Evolutionary conservation across 345 rosid species (phyloP), one percentile per base, ranked within the genome.

Genomic region (Excoecaria agallocha): DNA sequence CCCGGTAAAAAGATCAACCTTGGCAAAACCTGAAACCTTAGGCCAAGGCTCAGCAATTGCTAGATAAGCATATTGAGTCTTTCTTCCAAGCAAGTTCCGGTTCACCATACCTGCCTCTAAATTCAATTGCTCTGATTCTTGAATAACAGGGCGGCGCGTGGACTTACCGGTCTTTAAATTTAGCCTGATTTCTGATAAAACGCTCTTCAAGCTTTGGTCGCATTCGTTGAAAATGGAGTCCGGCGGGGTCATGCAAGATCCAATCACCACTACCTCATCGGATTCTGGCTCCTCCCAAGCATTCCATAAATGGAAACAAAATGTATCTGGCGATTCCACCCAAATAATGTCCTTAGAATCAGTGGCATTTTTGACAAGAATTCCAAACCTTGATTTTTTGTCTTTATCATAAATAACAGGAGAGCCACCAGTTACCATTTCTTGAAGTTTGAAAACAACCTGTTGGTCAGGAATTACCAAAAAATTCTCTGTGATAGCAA

Each of bases 21-120:
- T 94, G 0, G 97, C 96, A 25, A 94, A 92, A 12, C 99, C 99
- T 0, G 94, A 86, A 0, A 94, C 99, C 45, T 88, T 94, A 0
- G 99, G 99, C 99, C 99, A 94, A 3, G 96, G 98, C 76, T 94
- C 99, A 3, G 92, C 99, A 57, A 94, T 83, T 4, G 99, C 99
- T 12, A 94, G 76, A 73, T 90, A 94, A 1, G 94, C 98, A 61
- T 70, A 91, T 66, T 68, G 91, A 76, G 96, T 87, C 76, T 85
- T 87, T 37, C 98, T 82, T 17, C 99, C 99, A 0, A 94, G 86
- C 46, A 20, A 57, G 84, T 92, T 89, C 10, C 90, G 81, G 84
- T 94, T 92, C 68, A 94, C 99, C 99, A 94, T 94, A 62, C 99
- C 99, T 3, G 99, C 98, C 74, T 94, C 99, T 19, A 94, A 84